These are phyloP conservation scores for Hymenoscyphus linearis DNA, from an alignment of 2,329 filamentous ascomycete genomes.

Conservation along the genomic window DNA sequence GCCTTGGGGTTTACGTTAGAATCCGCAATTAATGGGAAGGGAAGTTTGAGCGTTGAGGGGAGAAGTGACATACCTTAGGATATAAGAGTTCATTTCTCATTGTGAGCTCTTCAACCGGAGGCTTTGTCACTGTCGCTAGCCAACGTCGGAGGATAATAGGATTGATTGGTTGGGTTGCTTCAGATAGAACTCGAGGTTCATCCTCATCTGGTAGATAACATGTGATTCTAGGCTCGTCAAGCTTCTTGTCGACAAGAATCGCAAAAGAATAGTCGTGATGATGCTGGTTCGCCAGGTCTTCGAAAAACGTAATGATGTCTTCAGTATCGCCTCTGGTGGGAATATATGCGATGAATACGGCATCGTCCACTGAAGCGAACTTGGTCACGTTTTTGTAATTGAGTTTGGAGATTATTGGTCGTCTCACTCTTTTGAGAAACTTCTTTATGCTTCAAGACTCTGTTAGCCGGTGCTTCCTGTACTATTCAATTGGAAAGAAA, in stretches of 20 bases:
- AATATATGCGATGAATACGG: slow-evolving; percentile 40
- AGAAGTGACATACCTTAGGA: slow-evolving; percentile 32
- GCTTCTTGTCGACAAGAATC: slow-evolving; percentile 18
- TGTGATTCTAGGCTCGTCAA: slow-evolving; percentile 7
- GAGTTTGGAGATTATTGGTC: slow-evolving; percentile 29
- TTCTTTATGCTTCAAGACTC: slow-evolving; percentile 25
- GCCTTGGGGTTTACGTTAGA: slow-evolving; percentile 26
- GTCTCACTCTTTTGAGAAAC: slow-evolving; percentile 30
- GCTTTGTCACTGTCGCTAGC: slow-evolving; percentile 36
- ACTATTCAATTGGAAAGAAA: not conserved
- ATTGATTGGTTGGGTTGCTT: slow-evolving; percentile 32
- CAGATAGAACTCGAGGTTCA: slow-evolving; percentile 32
- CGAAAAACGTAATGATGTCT: slow-evolving; percentile 32
- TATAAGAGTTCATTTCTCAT: slow-evolving; percentile 41
- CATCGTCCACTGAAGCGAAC: slow-evolving; percentile 37
- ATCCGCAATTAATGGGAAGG: not conserved
- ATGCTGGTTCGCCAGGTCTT: slow-evolving; percentile 33
- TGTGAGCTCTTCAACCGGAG: slow-evolving; percentile 41
- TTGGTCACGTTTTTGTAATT: slow-evolving; percentile 26
- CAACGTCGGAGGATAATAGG: slow-evolving; percentile 34
- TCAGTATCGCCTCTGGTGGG: slow-evolving; percentile 22
- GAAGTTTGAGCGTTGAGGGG: not conserved
- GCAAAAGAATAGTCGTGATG: slow-evolving; percentile 41
- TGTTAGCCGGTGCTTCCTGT: not conserved
- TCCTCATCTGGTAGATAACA: slow-evolving; percentile 41